phyloP scores from a whole-genome alignment of 345 rosid genomes.

The Crucihimalaya himalaica region DNA sequence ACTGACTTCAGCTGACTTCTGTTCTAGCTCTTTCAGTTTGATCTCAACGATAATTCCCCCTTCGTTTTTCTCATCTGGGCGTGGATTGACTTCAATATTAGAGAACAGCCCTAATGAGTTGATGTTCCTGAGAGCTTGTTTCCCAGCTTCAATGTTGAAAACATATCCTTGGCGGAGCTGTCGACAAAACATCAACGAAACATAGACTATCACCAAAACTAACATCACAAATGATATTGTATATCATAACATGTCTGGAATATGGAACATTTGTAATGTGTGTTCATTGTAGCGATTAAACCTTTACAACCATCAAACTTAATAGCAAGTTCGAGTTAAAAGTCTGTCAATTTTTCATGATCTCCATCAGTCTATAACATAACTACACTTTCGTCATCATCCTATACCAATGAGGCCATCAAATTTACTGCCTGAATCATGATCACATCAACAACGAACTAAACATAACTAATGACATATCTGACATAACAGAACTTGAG shows the following conservation, averaged over 20 bases:
- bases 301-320: neutral
- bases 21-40: constrained; percentile 94
- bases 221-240: constrained; percentile 15
- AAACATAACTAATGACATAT: neutral
- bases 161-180: constrained; percentile 86
- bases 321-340: neutral
- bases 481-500: neutral
- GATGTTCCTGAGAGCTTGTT: constrained; percentile 86
- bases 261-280: neutral
- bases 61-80: constrained; percentile 95
- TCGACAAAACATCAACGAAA: constrained; percentile 37
- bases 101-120: constrained; percentile 83
- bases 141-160: constrained; percentile 95
- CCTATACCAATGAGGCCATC: neutral
- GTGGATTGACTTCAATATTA: constrained; percentile 94
- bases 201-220: constrained; percentile 25
- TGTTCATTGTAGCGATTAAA: neutral
- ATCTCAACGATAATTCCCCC: constrained; percentile 98
- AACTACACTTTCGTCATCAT: neutral
- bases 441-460: constrained; percentile 8
- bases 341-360: neutral
- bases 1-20: constrained; percentile 98
- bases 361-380: neutral
- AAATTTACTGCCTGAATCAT: constrained; percentile 9
- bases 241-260: neutral